Conservation (phyloP, 2,329 filamentous ascomycete genomes). For the Beauveria sp. region DNA sequence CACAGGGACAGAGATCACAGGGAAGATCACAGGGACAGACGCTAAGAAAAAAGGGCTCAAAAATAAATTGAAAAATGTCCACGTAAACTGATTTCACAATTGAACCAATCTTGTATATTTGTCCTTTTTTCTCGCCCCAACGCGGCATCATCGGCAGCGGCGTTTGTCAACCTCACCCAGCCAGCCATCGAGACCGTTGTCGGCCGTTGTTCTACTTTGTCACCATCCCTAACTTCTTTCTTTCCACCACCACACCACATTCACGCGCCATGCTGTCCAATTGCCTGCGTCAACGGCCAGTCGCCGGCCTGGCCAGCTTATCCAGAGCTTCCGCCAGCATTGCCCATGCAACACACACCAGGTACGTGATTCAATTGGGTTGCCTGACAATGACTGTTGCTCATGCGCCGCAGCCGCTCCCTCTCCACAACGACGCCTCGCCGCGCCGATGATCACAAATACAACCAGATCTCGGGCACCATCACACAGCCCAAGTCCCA, state of each 20-base stretch:
- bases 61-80: background rate
- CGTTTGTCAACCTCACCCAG: conserved; percentile 9
- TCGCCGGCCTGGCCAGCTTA: conserved; percentile 17
- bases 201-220: conserved; percentile 10
- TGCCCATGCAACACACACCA: conserved; percentile 17
- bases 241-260: conserved; percentile 11
- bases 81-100: no score
- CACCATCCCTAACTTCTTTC: conserved; percentile 11
- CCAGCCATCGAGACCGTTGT: conserved; percentile 19
- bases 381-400: background rate
- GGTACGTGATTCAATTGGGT: conserved; percentile 17
- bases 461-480: conserved; percentile 76
- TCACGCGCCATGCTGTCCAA: conserved; percentile 20
- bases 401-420: conserved; percentile 33
- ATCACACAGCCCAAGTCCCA: conserved; percentile 98
- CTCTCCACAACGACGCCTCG: conserved; percentile 43
- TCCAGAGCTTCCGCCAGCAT: conserved; percentile 17
- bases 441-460: conserved; percentile 40
- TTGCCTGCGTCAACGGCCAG: conserved; percentile 21
- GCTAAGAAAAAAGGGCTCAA: conserved; percentile 16
- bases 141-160: background rate
- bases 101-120: background rate
- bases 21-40: conserved; percentile 28
- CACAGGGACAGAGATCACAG: conserved; percentile 21
- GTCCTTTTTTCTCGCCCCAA: background rate